These are phyloP conservation scores for Populus hybrid DNA, from an alignment of 441 rosid genomes.

Conservation along the genomic window DNA sequence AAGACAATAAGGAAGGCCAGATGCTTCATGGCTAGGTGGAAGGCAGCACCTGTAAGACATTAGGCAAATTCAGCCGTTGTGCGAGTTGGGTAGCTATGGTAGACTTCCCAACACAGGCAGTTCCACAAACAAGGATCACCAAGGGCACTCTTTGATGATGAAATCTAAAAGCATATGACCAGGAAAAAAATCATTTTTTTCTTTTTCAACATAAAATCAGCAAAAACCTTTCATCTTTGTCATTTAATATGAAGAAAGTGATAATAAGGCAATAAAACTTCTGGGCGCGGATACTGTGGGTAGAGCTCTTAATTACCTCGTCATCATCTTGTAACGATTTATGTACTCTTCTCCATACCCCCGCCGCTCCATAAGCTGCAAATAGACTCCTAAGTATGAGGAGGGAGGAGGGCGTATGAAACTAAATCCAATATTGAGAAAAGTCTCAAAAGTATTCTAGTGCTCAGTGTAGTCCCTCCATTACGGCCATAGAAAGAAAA, in stretches of 20 bases:
- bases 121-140: slow-evolving; percentile 98
- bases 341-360: slow-evolving; percentile 93
- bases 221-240: background rate
- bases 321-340: slow-evolving; percentile 97
- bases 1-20: background rate
- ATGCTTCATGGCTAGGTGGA: background rate
- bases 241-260: background rate
- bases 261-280: background rate
- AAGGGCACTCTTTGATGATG: slow-evolving; percentile 98
- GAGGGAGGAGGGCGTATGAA: slow-evolving; percentile 19
- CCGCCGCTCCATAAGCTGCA: slow-evolving; percentile 93
- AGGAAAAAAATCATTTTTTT: slow-evolving; percentile 1
- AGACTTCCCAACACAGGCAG: slow-evolving; percentile 98
- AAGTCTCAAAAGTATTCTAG: background rate
- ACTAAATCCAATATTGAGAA: slow-evolving; percentile 3
- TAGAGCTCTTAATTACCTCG: slow-evolving; percentile 51
- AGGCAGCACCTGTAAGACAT: slow-evolving; percentile 79
- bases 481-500: background rate
- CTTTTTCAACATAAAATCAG: background rate
- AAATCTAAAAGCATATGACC: slow-evolving; percentile 49
- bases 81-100: slow-evolving; percentile 98
- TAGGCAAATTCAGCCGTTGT: slow-evolving; percentile 94
- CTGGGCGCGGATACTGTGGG: background rate
- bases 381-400: slow-evolving; percentile 17
- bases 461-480: background rate